Percentiles rank a stretch among this genome's conserved stretches.
phyloP scores from a whole-genome alignment of 495 filamentous ascomycete genomes.

The Chaetomium cochliodes region DNA sequence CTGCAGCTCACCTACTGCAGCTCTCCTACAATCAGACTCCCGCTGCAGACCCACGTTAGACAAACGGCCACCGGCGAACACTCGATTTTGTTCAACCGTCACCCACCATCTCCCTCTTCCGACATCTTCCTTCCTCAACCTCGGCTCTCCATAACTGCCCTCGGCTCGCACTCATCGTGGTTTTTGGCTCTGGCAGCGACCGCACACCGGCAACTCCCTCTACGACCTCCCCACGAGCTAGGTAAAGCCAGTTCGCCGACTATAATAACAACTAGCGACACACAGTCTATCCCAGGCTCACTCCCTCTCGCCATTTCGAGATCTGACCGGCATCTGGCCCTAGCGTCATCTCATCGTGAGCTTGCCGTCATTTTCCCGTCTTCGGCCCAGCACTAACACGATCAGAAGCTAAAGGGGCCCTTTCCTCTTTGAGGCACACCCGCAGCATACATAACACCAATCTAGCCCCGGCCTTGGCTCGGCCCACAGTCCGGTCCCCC shows the following conservation, averaged over 20 bases:
- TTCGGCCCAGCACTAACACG: conserved; percentile 27
- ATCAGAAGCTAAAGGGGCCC: conserved; percentile 19
- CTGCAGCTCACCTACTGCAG: conserved; percentile 28
- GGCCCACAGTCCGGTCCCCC: conserved; percentile 11
- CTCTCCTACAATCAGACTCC: conserved; percentile 20
- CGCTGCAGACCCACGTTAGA: conserved; percentile 29
- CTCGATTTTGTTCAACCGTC: conserved; percentile 17
- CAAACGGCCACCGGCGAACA: conserved; percentile 26
- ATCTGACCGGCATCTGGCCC: neutral
- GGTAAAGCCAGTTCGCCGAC: neutral
- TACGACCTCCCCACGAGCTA: neutral
- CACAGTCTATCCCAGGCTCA: neutral
- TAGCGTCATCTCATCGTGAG: conserved; percentile 14
- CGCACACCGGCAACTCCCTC: neutral
- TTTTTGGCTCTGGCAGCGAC: conserved; percentile 18
- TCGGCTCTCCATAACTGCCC: conserved; percentile 12
- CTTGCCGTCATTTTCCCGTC: conserved; percentile 9
- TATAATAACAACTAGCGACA: neutral
- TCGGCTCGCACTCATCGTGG: conserved; percentile 14
- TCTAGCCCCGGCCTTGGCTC: conserved; percentile 11
- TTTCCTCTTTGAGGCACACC: conserved; percentile 22
- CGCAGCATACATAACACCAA: conserved; percentile 17
- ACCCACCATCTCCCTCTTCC: neutral
- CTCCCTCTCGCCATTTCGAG: conserved; percentile 2
- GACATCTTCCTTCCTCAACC: conserved; percentile 6